Conservation (phyloP, 805 yeast genomes). For the Candida ulmi region DNA sequence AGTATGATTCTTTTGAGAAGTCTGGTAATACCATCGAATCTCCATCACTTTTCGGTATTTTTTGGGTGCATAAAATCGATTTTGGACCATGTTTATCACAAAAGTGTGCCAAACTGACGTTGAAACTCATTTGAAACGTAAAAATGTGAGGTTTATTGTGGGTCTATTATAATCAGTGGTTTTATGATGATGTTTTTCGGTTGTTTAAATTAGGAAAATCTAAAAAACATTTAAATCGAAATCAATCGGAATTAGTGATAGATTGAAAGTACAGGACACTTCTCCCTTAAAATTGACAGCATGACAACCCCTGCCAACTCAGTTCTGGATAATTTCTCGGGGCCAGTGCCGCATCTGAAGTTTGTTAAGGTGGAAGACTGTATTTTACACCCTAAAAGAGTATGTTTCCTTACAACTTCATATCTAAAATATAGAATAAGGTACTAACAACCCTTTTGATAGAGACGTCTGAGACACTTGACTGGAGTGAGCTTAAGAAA, state of each 20-base stretch:
- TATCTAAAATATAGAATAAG: neutral
- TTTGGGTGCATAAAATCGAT: conserved; percentile 58
- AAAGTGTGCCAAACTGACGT: conserved; percentile 61
- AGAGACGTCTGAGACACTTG: conserved; percentile 21
- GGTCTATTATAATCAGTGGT: no score
- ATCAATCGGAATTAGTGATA: no score
- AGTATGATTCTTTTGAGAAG: conserved; percentile 41
- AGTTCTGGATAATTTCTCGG: neutral
- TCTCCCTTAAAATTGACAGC: no score
- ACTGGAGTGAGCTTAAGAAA: conserved; percentile 15
- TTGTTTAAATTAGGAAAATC: no score
- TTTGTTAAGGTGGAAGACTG: conserved; percentile 10
- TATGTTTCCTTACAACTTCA: conserved; percentile 1
- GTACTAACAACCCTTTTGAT: neutral
- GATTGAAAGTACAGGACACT: no score
- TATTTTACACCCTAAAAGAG: conserved; percentile 15
- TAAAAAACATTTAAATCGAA: neutral
- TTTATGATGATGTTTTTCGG: no score
- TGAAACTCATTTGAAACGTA: conserved; percentile 26
- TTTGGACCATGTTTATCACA: conserved; percentile 78
- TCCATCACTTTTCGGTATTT: conserved; percentile 17
- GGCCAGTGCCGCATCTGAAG: neutral
- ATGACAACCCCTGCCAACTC: neutral
- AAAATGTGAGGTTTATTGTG: no score
- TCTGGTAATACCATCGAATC: conserved; percentile 30